Base-by-base conservation (phyloP, 1,284 basidiomycete species). In the Fomitopsis palustris region DNA sequence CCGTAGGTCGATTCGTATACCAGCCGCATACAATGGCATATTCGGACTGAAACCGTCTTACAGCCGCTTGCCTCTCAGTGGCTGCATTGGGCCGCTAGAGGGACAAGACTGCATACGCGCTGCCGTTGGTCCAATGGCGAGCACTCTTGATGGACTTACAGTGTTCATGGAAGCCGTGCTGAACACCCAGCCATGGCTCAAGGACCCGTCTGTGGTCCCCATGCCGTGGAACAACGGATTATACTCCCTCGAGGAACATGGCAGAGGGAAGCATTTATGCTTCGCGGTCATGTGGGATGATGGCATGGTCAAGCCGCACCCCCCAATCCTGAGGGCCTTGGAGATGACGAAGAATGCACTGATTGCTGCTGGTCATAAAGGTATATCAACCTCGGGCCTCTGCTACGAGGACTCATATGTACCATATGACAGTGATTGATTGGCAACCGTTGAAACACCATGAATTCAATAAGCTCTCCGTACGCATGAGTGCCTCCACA, bases 11-110 rank as follows among this genome's bases (percentile, higher is more conserved):
- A 74, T 83, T 60, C 79, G 81, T 6, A 84, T 85, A 55, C 84
- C 84, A 5, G 72, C 77, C 17, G 72, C 78, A 0, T 79, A 82
- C 65, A 78, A 77, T 61, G 81, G 81, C 0, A 68, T 85, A 10
- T 87, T 81, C 67, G 74, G 75, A 7, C 71, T 86, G 29, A 79
- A 83, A 42, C 83, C 84, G 0, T 81, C 78, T 6, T 82, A 77
- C 67, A 76, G 81, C 55, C 77, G 84, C 3, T 75, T 86, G 51
- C 80, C 84, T 0, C 84, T 83, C 58, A 62, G 66, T 56, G 80
- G 80, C 17, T 74, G 79, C 0, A 65, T 74, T 19, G 80, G 79
- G 55, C 70, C 77, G 19, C 69, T 81, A 59, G 75, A 78, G 19
- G 82, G 82, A 1, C 82, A 84, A 69, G 81, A 83, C 64, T 77